Evolutionary conservation across 768 basidiomycete species (phyloP).

Genomic region (Lactifluus subvellereus): DNA sequence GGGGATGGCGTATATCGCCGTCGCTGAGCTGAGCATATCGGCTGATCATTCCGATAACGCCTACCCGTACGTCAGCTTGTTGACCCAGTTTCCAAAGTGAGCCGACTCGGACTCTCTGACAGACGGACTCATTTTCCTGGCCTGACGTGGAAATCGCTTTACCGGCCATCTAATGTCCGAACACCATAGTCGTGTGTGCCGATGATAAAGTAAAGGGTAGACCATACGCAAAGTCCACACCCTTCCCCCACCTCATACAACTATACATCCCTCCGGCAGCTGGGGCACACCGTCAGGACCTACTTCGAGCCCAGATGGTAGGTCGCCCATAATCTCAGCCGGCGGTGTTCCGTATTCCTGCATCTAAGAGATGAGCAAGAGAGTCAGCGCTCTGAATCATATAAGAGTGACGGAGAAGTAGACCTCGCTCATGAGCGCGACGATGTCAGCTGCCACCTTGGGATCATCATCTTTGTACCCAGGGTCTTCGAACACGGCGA

Average conservation of each 20-base stretch:
- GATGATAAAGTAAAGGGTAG: background rate
- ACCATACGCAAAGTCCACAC: background rate
- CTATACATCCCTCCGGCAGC: conserved; percentile 37
- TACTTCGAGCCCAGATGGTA: conserved; percentile 63
- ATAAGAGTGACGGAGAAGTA: conserved; percentile 9
- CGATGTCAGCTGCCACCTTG: conserved; percentile 42
- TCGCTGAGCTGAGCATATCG: background rate
- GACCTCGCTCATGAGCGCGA: conserved; percentile 75
- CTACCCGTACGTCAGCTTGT: background rate
- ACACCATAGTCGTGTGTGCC: background rate
- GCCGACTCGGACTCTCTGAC: background rate
- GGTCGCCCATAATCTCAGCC: conserved; percentile 72
- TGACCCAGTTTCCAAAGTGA: background rate
- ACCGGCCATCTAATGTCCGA: background rate
- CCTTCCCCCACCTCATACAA: conserved; percentile 18
- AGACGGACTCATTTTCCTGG: background rate
- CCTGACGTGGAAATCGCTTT: background rate
- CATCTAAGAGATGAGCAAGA: conserved; percentile 44
- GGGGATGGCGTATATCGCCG: background rate
- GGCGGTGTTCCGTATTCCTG: conserved; percentile 77
- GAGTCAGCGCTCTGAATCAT: background rate
- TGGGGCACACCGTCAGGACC: conserved; percentile 51
- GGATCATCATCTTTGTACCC: conserved; percentile 52
- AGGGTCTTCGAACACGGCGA: conserved; percentile 60
- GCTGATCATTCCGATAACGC: conserved; percentile 13